Evolutionary conservation across 202 grass and related monocot genomes (phyloP).

Genomic region (Schoenoplectus triqueter): DNA sequence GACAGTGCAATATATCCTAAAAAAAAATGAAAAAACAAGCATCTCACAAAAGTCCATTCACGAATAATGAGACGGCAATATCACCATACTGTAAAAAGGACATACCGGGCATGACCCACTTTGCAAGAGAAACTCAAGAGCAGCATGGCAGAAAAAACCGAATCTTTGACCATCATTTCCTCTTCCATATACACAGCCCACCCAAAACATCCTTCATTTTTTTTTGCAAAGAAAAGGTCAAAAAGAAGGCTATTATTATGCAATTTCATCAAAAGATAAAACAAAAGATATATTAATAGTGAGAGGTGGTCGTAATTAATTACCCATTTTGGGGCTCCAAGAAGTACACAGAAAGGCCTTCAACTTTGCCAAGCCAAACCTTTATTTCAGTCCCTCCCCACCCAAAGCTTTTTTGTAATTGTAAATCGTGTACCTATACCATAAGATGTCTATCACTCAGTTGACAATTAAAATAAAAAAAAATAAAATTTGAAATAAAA

Average conservation of each 20-base stretch:
- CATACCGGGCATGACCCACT: slow-evolving; percentile 78
- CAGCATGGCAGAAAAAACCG: slow-evolving; percentile 89
- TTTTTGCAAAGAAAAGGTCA: slow-evolving; percentile 28
- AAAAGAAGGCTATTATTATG: slow-evolving; percentile 21
- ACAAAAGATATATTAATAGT: slow-evolving; percentile 20
- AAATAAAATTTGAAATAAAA: slow-evolving; percentile 1
- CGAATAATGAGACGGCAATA: not conserved
- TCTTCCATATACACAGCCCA: slow-evolving; percentile 88
- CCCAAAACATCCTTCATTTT: slow-evolving; percentile 85
- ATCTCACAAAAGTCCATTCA: slow-evolving; percentile 5
- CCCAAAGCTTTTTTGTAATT: slow-evolving; percentile 62
- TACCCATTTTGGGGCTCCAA: slow-evolving; percentile 96
- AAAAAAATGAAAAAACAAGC: slow-evolving; percentile 21
- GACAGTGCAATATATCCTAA: slow-evolving; percentile 99
- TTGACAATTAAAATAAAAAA: not conserved
- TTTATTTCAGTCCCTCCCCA: slow-evolving; percentile 81
- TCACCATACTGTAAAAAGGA: slow-evolving; percentile 36
- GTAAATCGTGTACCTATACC: slow-evolving; percentile 78
- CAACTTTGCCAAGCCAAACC: slow-evolving; percentile 94
- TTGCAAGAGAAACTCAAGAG: slow-evolving; percentile 83
- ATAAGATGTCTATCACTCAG: slow-evolving; percentile 37
- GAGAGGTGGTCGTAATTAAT: slow-evolving; percentile 31
- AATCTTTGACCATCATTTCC: slow-evolving; percentile 81
- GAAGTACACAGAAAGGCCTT: slow-evolving; percentile 88
- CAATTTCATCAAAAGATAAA: not conserved